Evolutionary conservation across 2,329 filamentous ascomycete species (phyloP).

Genomic region (Lasiodiplodia gonubiensis): DNA sequence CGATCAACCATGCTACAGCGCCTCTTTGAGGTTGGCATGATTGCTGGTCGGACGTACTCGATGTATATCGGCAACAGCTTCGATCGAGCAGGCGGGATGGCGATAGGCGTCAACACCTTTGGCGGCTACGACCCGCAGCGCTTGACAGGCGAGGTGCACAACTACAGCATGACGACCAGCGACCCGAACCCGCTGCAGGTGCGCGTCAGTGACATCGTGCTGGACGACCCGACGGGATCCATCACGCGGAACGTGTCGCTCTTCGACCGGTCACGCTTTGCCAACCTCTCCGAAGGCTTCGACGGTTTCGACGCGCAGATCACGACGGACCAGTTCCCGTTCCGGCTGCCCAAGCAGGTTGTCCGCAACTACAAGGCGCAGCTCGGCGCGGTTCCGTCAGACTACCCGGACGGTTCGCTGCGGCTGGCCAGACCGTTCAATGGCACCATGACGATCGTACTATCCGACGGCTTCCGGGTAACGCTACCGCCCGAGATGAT

Average conservation of each 20-base stretch:
- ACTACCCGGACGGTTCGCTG: slow-evolving; percentile 45
- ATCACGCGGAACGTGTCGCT: slow-evolving; percentile 43
- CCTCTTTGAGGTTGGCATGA: slow-evolving; percentile 42
- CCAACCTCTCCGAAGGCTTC: slow-evolving; percentile 40
- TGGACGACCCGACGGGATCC: slow-evolving; percentile 37
- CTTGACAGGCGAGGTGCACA: slow-evolving; percentile 45
- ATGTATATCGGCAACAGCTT: slow-evolving; percentile 52
- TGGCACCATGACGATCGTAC: slow-evolving; percentile 48
- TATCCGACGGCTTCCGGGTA: slow-evolving; percentile 48
- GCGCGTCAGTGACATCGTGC: slow-evolving; percentile 47
- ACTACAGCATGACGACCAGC: slow-evolving; percentile 40
- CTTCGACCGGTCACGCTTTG: slow-evolving; percentile 41
- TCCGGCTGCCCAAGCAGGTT: slow-evolving; percentile 49
- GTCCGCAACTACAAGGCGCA: slow-evolving; percentile 48
- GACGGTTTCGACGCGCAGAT: slow-evolving; percentile 48
- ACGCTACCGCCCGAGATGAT: slow-evolving; percentile 48
- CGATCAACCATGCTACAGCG: slow-evolving; percentile 48
- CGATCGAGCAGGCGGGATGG: slow-evolving; percentile 47
- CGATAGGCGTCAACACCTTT: slow-evolving; percentile 52
- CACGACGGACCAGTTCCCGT: slow-evolving; percentile 51
- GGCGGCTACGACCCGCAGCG: slow-evolving; percentile 53
- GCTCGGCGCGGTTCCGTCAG: slow-evolving; percentile 38
- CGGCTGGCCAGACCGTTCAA: slow-evolving; percentile 46
- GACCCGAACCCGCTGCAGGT: slow-evolving; percentile 46
- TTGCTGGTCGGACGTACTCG: slow-evolving; percentile 50